A percentile compares a stretch with the other conserved stretches of the same genome.
These are phyloP conservation scores for Pythium vanterpoolii DNA, from an alignment of 352 stramenopile genomes.

Conservation along the genomic window DNA sequence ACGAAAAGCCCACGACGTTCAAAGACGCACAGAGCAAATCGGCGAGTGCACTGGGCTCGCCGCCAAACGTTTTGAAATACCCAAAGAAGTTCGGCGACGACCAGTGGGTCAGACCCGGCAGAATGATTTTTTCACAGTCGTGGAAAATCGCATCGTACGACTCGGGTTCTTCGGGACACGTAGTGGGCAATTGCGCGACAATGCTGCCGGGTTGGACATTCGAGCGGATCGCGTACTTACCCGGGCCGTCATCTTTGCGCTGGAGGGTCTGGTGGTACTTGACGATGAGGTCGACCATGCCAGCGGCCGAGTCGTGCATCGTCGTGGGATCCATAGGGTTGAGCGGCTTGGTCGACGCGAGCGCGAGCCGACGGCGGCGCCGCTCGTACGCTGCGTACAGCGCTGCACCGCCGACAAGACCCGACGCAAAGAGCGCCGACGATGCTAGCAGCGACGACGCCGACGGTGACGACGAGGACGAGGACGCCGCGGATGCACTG, in stretches of 20 bases:
- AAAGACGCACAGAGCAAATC: constrained; percentile 53
- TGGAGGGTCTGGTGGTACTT: constrained; percentile 60
- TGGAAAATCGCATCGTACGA: constrained; percentile 60
- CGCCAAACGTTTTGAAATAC: constrained; percentile 56
- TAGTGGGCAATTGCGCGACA: constrained; percentile 30
- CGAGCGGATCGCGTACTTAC: constrained; percentile 41
- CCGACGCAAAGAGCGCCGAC: constrained; percentile 38
- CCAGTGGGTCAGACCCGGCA: constrained; percentile 71
- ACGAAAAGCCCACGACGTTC: constrained; percentile 64
- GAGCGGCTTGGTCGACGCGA: constrained; percentile 36
- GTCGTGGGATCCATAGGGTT: constrained; percentile 39
- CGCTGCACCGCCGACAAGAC: constrained; percentile 35
- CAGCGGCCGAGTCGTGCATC: constrained; percentile 39
- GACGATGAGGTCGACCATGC: constrained; percentile 53
- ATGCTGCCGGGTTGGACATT: constrained; percentile 47
- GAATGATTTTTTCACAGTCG: constrained; percentile 52
- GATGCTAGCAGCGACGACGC: constrained; percentile 20
- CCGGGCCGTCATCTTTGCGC: constrained; percentile 30
- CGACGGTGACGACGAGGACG: not conserved
- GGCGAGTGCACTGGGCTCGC: constrained; percentile 49
- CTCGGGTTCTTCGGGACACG: constrained; percentile 48
- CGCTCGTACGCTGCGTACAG: constrained; percentile 41
- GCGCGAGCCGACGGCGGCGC: constrained; percentile 22
- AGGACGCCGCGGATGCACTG: not conserved
- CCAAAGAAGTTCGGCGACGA: constrained; percentile 60